Evolutionary conservation across 2,329 filamentous ascomycete species (phyloP).

Genomic region (Parafenestella ontariensis): DNA sequence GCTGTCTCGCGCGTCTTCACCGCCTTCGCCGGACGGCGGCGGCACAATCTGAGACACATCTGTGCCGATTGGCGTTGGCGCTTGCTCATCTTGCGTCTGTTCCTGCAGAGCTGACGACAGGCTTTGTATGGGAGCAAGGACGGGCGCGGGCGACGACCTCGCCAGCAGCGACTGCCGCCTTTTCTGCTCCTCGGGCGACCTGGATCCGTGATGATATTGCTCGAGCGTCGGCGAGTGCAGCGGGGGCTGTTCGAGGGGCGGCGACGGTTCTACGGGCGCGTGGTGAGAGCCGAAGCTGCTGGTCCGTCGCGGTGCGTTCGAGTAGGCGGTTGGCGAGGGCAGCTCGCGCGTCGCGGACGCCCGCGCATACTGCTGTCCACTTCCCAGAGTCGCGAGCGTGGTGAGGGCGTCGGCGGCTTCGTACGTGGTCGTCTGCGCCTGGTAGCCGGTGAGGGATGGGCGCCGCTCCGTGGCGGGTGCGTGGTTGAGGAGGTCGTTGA

Average conservation of each 20-base stretch:
- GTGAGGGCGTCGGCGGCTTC: constrained; percentile 52
- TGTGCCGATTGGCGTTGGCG: constrained; percentile 25
- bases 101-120: constrained; percentile 33
- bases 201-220: constrained; percentile 55
- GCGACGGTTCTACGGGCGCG: constrained; percentile 50
- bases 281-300: constrained; percentile 45
- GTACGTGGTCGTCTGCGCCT: constrained; percentile 32
- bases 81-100: constrained; percentile 19
- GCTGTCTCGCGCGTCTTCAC: constrained; percentile 17
- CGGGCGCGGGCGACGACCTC: constrained; percentile 40
- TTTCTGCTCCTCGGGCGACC: constrained; percentile 53
- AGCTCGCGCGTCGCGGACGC: constrained; percentile 42
- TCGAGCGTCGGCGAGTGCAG: constrained; percentile 55
- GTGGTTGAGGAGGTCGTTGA: constrained; percentile 47
- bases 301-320: constrained; percentile 39
- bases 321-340: constrained; percentile 38
- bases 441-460: constrained; percentile 14
- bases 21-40: constrained; percentile 15
- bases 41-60: constrained; percentile 36
- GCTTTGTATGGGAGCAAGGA: constrained; percentile 52
- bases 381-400: constrained; percentile 42
- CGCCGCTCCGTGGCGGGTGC: constrained; percentile 27
- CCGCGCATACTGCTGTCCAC: constrained; percentile 40
- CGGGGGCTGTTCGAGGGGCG: constrained; percentile 43
- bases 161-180: constrained; percentile 47